A percentile compares a stretch with the other conserved stretches of the same genome.
phyloP scores from a whole-genome alignment of 2,329 filamentous ascomycete species.

The Tolypocladium ovalisporum region DNA sequence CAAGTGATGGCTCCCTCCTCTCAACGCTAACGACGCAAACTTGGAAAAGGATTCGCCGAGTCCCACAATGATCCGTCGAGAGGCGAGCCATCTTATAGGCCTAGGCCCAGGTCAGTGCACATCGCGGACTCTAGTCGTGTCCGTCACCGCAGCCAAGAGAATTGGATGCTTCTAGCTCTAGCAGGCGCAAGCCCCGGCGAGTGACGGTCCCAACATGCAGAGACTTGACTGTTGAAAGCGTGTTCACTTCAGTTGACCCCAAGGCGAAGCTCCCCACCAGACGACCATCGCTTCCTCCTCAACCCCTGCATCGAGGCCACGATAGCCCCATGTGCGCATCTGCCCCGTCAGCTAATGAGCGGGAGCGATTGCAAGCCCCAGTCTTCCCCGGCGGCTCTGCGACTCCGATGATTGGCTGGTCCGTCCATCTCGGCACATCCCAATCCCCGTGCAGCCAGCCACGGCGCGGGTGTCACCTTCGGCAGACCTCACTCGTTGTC shows the following conservation, averaged over 20 bases:
- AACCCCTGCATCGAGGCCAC: background rate
- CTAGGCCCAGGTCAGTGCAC: background rate
- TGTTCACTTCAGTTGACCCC: background rate
- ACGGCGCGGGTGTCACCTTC: background rate
- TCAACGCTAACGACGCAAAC: background rate
- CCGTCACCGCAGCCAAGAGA: background rate
- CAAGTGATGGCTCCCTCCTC: background rate
- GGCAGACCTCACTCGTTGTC: background rate
- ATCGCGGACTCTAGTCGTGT: background rate
- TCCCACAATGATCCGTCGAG: background rate
- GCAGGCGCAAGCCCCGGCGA: background rate
- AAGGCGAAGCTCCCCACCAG: background rate
- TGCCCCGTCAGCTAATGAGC: background rate
- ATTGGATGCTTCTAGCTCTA: background rate
- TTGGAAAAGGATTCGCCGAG: background rate
- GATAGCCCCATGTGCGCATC: background rate
- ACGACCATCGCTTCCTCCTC: background rate
- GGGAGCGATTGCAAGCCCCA: conserved; percentile 1
- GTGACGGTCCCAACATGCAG: background rate
- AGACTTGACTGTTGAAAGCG: background rate
- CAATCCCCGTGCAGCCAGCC: background rate
- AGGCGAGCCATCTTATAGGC: background rate
- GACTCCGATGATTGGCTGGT: conserved; percentile 3
- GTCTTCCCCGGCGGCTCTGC: conserved; percentile 8
- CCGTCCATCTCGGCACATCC: background rate